Percentiles rank a stretch among this genome's conserved stretches.
These are phyloP conservation scores for Geopyxis carbonaria DNA, from an alignment of 495 filamentous ascomycete species.

Conservation along the genomic window DNA sequence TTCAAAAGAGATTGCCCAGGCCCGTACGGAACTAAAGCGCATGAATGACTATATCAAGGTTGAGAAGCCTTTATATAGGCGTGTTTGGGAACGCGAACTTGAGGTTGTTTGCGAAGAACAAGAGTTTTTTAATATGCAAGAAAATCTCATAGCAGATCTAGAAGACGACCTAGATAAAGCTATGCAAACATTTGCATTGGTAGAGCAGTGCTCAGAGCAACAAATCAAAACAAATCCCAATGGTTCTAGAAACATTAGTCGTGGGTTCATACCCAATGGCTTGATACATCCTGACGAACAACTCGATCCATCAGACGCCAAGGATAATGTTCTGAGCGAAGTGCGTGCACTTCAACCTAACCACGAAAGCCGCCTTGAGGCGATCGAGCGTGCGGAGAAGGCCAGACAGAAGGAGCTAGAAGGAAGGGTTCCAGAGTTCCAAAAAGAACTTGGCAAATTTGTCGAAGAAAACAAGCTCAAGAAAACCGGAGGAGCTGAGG, in stretches of 20 bases:
- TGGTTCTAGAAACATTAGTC: conserved; percentile 35
- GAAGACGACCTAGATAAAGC: conserved; percentile 92
- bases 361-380: conserved; percentile 79
- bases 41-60: conserved; percentile 79
- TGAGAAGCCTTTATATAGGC: conserved; percentile 92
- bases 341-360: conserved; percentile 90
- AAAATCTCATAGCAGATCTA: conserved; percentile 80
- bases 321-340: conserved; percentile 81
- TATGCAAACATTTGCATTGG: conserved; percentile 74
- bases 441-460: conserved; percentile 68
- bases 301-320: conserved; percentile 61
- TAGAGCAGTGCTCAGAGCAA: conserved; percentile 92
- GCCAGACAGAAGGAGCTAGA: conserved; percentile 74
- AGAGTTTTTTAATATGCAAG: conserved; percentile 82
- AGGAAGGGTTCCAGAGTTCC: conserved; percentile 44
- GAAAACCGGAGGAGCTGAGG: conserved; percentile 88
- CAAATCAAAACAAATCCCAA: conserved; percentile 56
- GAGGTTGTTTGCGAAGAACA: conserved; percentile 87
- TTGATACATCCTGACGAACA: conserved; percentile 46
- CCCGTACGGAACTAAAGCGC: conserved; percentile 78
- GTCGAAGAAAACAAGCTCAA: conserved; percentile 85
- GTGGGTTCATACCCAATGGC: conserved; percentile 37
- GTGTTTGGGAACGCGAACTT: conserved; percentile 95
- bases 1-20: conserved; percentile 64
- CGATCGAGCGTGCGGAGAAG: conserved; percentile 89